Evolutionary conservation across 2,329 filamentous ascomycete species (phyloP), one percentile per base, ranked within the genome.

Genomic region (Claviceps citrina): DNA sequence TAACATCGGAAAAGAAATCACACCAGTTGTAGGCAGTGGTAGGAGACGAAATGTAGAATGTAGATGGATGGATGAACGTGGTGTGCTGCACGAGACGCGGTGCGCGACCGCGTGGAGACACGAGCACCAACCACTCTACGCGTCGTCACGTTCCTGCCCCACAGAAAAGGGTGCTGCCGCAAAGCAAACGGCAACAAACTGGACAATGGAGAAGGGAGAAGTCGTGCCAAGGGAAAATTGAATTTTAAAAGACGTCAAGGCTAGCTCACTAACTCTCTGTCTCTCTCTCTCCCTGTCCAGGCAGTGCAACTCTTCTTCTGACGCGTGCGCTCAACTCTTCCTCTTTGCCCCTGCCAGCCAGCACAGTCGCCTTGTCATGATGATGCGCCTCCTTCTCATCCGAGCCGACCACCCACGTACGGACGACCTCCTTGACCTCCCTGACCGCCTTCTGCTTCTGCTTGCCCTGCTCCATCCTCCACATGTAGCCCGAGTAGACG

Each of bases 401-500:
- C 10, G 62, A 52, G 3, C 66, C 69, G 33, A 81, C 60, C 1
- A 81, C 70, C 83, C 83, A 87, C 2, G 76, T 84, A 46, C 80
- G 69, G 15, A 83, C 61, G 22, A 89, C 70, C 52, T 83, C 65
- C 57, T 76, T 83, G 15, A 73, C 67, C 58, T 86, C 83, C 28
- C 68, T 70, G 31, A 68, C 63, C 42, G 65, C 68, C 42, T 65
- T 67, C 46, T 81, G 76, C 47, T 68, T 73, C 46, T 66, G 65
- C 54, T 79, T 83, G 1, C 79, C 78, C 48, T 85, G 71, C 1
- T 70, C 67, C 50, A 87, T 67, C 44, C 81, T 73, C 65, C 80
- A 75, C 33, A 84, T 67, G 53, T 86, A 91, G 4, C 78, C 80
- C 7, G 71, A 71, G 53, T 89, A 89, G 5, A 91, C 78, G 1